A percentile compares a stretch with the other conserved stretches of the same genome.
phyloP scores from a whole-genome alignment of 768 basidiomycete genomes.

The Mycena galericulata region DNA sequence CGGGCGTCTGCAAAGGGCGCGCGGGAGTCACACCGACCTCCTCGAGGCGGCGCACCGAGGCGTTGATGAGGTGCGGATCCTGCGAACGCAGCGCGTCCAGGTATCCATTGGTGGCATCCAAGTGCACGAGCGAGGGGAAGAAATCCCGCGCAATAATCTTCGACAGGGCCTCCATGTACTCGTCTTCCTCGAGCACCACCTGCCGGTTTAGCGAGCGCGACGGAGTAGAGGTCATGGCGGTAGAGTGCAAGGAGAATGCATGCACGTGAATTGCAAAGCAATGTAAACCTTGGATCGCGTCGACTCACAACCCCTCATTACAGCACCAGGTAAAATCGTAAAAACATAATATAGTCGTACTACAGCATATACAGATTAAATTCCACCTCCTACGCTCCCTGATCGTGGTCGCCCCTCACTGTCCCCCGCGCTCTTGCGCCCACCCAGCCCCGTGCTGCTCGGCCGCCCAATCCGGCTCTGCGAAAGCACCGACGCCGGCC shows the following conservation, averaged over 20 bases:
- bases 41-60: slow-evolving; percentile 80
- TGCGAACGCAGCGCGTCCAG: slow-evolving; percentile 82
- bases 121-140: slow-evolving; percentile 92
- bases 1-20: slow-evolving; percentile 56
- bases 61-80: slow-evolving; percentile 81
- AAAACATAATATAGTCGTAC: slow-evolving; percentile 37
- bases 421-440: slow-evolving; percentile 47
- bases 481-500: slow-evolving; percentile 51
- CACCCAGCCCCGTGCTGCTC: slow-evolving; percentile 46
- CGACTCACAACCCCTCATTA: too few species aligned
- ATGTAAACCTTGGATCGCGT: too few species aligned
- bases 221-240: slow-evolving; percentile 39
- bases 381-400: slow-evolving; percentile 36
- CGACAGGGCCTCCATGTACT: slow-evolving; percentile 86
- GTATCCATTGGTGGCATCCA: slow-evolving; percentile 90
- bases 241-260: too few species aligned
- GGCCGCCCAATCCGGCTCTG: slow-evolving; percentile 57
- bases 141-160: slow-evolving; percentile 97
- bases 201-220: slow-evolving; percentile 79
- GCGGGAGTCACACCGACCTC: slow-evolving; percentile 69
- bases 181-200: slow-evolving; percentile 88
- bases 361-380: slow-evolving; percentile 22
- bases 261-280: too few species aligned
- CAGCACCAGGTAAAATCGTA: background rate
- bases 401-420: slow-evolving; percentile 42